Base-by-base conservation (phyloP, 1,284 basidiomycete genomes). In the Phylloboletellus chloephorus region DNA sequence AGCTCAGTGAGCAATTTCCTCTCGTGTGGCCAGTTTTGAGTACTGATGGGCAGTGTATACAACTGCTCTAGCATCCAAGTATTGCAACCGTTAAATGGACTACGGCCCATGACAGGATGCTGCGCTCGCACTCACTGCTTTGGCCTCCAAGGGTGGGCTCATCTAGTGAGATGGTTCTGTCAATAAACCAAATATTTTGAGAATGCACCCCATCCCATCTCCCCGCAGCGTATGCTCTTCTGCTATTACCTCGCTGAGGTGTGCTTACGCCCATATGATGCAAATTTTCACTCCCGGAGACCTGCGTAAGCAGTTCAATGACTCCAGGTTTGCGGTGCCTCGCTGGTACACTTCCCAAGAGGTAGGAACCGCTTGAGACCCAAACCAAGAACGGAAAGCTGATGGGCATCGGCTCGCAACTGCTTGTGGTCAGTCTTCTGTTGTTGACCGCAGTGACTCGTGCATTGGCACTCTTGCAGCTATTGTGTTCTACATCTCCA, bases 301-400 rank as follows among this genome's bases (percentile, higher is more conserved):
- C 46, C 39, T 44, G 50, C 50, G 13, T 30, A 31, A 42, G 56
- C 50, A 44, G 58, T 64, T n/a, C 60, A 42, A 52, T 66, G 65
- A 66, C 50, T 48, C 52, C 33, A 43, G 48, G 58, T 49, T 51
- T 47, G 50, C 35, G 50, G 49, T 45, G 37, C 47, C 43, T 48
- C 23, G 47, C 57, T 50, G 67, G 67, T 68, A 67, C 40, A 65
- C 65, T 61, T 41, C 49, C 40, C 23, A 29, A 19, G 40, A 15
- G 54, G 52, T 39, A 67, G 67, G 57, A 67, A 67, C 66, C 58
- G 57, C 50, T 44, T 47, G 42, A 29, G 31, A 50, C 41, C 49
- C 41, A 52, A 46, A 61, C 51, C 60, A 65, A 69, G 66, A 67
- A 67, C 66, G 67, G 66, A 67, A 67, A 69, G 64, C 67, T 67